Percentiles rank a stretch among this genome's conserved stretches.
Evolutionary conservation across 2,329 filamentous ascomycete species (phyloP).

Genomic region (Pseudogymnoascus sp.): DNA sequence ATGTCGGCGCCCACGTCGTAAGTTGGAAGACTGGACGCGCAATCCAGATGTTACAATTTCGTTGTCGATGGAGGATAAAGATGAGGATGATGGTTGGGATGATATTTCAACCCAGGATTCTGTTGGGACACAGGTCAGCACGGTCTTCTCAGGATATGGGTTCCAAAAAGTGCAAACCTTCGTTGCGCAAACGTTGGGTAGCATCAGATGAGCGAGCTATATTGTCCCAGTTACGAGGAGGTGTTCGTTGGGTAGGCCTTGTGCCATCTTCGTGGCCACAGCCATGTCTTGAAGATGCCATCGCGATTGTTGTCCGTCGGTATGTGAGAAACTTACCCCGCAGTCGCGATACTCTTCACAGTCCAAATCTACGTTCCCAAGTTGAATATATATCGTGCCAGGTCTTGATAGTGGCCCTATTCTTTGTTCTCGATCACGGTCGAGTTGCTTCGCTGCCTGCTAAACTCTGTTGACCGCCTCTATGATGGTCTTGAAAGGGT

Average conservation of each 20-base stretch:
- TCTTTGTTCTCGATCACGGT: neutral
- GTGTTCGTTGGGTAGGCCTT: neutral
- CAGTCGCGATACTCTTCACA: neutral
- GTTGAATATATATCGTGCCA: neutral
- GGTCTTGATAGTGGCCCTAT: neutral
- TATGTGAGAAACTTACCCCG: conserved; percentile 6
- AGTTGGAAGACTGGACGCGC: conserved; percentile 58
- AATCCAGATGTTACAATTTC: conserved; percentile 89
- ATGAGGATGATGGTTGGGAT: conserved; percentile 89
- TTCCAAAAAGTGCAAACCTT: neutral
- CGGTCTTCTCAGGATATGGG: neutral
- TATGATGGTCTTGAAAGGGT: neutral
- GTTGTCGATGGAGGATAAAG: conserved; percentile 73
- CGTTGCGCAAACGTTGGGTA: neutral
- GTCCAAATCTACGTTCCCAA: neutral
- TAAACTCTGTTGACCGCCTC: neutral
- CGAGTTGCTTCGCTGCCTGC: neutral
- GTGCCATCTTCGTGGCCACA: neutral
- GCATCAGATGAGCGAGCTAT: conserved; percentile 1
- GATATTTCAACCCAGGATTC: conserved; percentile 96
- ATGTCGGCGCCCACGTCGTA: conserved; percentile 48
- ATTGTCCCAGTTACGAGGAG: conserved; percentile 5
- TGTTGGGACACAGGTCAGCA: conserved; percentile 32
- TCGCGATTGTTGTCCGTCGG: neutral
- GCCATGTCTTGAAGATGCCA: neutral